Evolutionary conservation across 2,329 filamentous ascomycete species (phyloP), one percentile per base, ranked within the genome.

Genomic region (Fusarium ambrosium): DNA sequence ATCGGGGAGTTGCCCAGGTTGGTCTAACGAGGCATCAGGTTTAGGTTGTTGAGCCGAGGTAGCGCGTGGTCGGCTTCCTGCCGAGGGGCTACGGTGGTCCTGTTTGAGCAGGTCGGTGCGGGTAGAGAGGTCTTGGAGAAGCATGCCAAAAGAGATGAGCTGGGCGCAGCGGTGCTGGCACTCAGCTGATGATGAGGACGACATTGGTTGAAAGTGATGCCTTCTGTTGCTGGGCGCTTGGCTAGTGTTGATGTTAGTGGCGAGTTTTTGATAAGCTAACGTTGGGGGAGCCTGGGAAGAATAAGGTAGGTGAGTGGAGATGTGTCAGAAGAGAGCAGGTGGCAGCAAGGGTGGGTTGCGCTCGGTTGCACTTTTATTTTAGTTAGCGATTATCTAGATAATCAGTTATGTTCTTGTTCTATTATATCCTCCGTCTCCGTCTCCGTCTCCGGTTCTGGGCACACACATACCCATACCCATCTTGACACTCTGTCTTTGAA

Each of bases 121-220:
- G 13, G 79, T 80, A 11, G 81, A 80, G 16, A 84, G 65, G 39
- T 80, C 64, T 37, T 84, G 83, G 6, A 84, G 77, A 22, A 83
- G 69, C 32, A 84, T 80, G 37, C 80, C 83, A 67, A 84, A 80
- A 6, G 82, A 82, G 27, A 84, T 78, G 61, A 84, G 76, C 29
- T 82, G 69, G 29, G 81, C 82, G 66, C 83, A 83, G 59, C 79
- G 74, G 22, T 67, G 63, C 22, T 82, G 74, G 70, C 83, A 84
- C 58, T 80, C 73, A 20, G 55, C 62, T 14, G 68, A 70, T 14
- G 68, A 70, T 63, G 73, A 75, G 41, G 74, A 68, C 18, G 73
- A 74, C 73, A 77, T 61, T 61, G 62, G 62, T 63, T 73, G 39
- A 66, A 36, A 66, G n/a, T 11, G 51, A 55, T 32, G 27, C 6